These are phyloP conservation scores for Cystoderma amianthinum DNA, from an alignment of 768 basidiomycete species.

Conservation along the genomic window DNA sequence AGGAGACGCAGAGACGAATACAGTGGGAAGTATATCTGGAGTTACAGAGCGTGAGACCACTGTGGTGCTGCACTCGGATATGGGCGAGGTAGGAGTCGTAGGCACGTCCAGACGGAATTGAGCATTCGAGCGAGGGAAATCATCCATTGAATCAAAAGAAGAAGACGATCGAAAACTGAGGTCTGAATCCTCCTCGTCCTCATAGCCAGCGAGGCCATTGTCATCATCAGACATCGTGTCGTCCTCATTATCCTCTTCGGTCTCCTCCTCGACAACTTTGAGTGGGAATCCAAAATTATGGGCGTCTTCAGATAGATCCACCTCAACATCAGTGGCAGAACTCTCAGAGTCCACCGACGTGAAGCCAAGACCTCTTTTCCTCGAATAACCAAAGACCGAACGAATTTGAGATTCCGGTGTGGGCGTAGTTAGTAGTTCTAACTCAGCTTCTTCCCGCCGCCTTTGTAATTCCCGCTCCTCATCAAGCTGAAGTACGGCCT, in stretches of 20 bases:
- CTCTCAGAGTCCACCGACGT: slow-evolving; percentile 60
- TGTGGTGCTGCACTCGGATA: slow-evolving; percentile 11
- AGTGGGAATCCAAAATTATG: slow-evolving; percentile 37
- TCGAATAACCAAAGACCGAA: background rate
- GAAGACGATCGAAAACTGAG: slow-evolving; percentile 41
- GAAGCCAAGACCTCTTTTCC: slow-evolving; percentile 42
- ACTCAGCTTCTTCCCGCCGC: background rate
- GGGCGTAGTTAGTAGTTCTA: background rate
- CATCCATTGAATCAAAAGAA: slow-evolving; percentile 49
- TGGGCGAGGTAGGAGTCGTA: slow-evolving; percentile 14
- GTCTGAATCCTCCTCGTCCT: slow-evolving; percentile 62
- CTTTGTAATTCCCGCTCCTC: background rate
- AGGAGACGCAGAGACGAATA: slow-evolving; percentile 14
- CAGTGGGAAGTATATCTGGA: slow-evolving; percentile 5
- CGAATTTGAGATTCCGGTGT: background rate
- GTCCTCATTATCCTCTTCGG: slow-evolving; percentile 16
- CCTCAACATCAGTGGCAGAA: slow-evolving; percentile 67
- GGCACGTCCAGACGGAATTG: slow-evolving; percentile 17
- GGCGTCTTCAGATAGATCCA: slow-evolving; percentile 33
- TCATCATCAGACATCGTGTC: slow-evolving; percentile 29
- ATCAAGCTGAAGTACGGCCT: background rate
- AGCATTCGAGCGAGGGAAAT: slow-evolving; percentile 25
- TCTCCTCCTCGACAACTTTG: slow-evolving; percentile 54
- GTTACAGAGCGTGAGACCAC: slow-evolving; percentile 8
- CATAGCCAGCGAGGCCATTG: slow-evolving; percentile 56